These are phyloP conservation scores for Theileria annulata DNA, from an alignment of 169 alveolate species.

Conservation along the genomic window DNA sequence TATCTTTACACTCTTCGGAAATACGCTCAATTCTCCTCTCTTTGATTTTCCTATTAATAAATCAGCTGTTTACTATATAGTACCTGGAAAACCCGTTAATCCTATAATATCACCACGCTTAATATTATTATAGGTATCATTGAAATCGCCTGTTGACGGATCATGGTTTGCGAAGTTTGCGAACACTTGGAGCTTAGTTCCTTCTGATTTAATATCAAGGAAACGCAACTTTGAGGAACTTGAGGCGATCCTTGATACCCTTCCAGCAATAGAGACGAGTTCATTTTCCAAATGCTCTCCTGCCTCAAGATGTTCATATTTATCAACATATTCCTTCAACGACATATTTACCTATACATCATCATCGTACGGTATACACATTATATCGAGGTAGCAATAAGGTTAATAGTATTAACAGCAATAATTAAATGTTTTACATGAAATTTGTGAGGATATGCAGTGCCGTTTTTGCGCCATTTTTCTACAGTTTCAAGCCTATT, in stretches of 20 bases:
- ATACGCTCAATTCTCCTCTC: slow-evolving; percentile 96
- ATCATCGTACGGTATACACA: no score
- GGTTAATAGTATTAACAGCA: neutral
- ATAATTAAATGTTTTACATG: slow-evolving; percentile 37
- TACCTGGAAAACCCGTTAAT: slow-evolving; percentile 82
- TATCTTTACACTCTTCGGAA: slow-evolving; percentile 84
- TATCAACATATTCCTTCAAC: slow-evolving; percentile 84
- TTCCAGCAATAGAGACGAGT: slow-evolving; percentile 87
- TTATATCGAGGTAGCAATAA: neutral
- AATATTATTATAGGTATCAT: slow-evolving; percentile 66
- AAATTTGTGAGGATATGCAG: slow-evolving; percentile 78
- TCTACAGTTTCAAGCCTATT: slow-evolving; percentile 67
- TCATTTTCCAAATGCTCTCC: slow-evolving; percentile 86
- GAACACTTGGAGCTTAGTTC: slow-evolving; percentile 86
- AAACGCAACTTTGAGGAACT: slow-evolving; percentile 88
- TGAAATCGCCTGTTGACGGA: slow-evolving; percentile 71
- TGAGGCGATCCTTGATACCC: slow-evolving; percentile 88
- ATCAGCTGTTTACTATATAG: neutral
- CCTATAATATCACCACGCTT: slow-evolving; percentile 79
- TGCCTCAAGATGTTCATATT: slow-evolving; percentile 81
- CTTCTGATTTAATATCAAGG: slow-evolving; percentile 89
- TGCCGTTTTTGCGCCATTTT: slow-evolving; percentile 64
- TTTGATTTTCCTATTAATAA: slow-evolving; percentile 84
- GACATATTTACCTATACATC: slow-evolving; percentile 78
- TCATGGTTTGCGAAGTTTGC: slow-evolving; percentile 83